These are phyloP conservation scores for Solanum lycopersicoides DNA, from an alignment of 257 asterid genomes.

Conservation along the genomic window DNA sequence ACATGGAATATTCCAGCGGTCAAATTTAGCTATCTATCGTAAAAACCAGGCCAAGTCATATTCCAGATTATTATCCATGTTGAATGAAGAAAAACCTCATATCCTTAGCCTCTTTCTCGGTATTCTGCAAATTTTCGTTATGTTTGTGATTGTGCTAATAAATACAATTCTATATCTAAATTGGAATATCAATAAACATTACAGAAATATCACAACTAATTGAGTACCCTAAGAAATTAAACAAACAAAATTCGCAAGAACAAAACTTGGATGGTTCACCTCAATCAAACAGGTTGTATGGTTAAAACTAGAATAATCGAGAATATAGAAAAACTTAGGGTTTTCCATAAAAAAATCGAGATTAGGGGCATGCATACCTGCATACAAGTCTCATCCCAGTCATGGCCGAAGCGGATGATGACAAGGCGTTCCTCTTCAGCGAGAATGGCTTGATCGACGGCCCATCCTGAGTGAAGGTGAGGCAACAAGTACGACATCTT, in stretches of 20 bases:
- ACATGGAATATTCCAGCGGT: neutral
- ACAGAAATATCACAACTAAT: neutral
- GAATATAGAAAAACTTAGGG: neutral
- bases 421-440: constrained; percentile 98
- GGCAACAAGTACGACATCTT: constrained; percentile 86
- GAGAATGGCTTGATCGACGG: constrained; percentile 88
- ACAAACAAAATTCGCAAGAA: neutral
- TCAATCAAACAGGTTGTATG: neutral
- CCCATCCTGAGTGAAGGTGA: constrained; percentile 97
- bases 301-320: neutral
- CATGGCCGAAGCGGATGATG: constrained; percentile 91
- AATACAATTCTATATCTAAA: neutral
- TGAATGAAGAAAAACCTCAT: neutral
- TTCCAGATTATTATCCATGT: neutral
- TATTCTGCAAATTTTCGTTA: neutral
- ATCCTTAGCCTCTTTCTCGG: neutral
- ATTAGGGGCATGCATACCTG: constrained; percentile 36
- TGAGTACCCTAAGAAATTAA: neutral
- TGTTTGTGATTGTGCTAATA: neutral
- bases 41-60: neutral
- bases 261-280: neutral
- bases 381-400: constrained; percentile 99
- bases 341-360: neutral
- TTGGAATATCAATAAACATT: neutral
- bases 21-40: neutral